These are phyloP conservation scores for Dacryopinax primogenitus DNA, from an alignment of 768 basidiomycete species.

Conservation along the genomic window DNA sequence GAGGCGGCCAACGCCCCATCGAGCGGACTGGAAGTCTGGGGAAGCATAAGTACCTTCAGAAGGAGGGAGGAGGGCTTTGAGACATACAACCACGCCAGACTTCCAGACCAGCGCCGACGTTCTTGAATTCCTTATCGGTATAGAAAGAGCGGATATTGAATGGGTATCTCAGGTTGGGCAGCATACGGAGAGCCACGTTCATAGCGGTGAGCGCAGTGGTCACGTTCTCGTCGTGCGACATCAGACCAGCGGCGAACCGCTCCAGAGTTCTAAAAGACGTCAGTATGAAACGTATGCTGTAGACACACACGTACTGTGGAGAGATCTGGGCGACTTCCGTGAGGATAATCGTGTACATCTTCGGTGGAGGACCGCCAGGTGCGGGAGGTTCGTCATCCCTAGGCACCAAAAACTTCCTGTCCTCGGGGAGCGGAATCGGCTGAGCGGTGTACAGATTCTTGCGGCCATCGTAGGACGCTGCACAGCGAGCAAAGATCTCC, in stretches of 20 bases:
- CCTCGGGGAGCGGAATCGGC: conserved; percentile 46
- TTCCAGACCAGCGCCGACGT: conserved; percentile 40
- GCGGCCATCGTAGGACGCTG: conserved; percentile 63
- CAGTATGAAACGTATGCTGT: not conserved
- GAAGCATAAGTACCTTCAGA: not conserved
- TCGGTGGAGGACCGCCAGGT: conserved; percentile 29
- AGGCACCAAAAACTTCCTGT: conserved; percentile 57
- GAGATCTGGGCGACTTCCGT: conserved; percentile 48
- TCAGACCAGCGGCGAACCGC: conserved; percentile 50
- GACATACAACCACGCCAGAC: conserved; percentile 53
- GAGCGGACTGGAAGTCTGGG: conserved; percentile 33
- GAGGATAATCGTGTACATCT: conserved; percentile 52
- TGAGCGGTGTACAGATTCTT: conserved; percentile 60
- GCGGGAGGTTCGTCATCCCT: conserved; percentile 32
- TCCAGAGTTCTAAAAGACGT: conserved; percentile 39
- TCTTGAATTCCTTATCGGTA: conserved; percentile 39
- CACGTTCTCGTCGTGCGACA: conserved; percentile 55
- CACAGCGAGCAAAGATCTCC: conserved; percentile 51
- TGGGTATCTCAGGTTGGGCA: conserved; percentile 51
- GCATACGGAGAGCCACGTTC: conserved; percentile 66
- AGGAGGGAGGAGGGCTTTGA: not conserved
- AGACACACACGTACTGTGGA: conserved; percentile 33
- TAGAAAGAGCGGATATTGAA: conserved; percentile 69
- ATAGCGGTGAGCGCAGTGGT: conserved; percentile 48
- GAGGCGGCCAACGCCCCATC: conserved; percentile 51